These are phyloP conservation scores for Letharia columbiana DNA, from an alignment of 495 filamentous ascomycete species.

Conservation along the genomic window DNA sequence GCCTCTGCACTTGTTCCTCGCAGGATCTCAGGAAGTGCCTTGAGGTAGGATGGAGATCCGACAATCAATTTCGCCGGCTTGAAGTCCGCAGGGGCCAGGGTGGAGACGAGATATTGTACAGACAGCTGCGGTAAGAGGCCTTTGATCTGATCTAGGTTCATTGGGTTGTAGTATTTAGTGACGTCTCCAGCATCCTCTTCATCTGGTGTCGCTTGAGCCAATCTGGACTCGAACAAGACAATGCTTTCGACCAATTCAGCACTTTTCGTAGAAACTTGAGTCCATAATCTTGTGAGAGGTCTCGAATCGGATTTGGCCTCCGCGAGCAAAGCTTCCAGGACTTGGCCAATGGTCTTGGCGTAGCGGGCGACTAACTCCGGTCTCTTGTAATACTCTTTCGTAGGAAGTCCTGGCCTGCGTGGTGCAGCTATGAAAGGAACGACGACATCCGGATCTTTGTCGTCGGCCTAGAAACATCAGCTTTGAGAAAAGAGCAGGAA, in stretches of 20 bases:
- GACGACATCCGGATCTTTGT: slow-evolving; percentile 57
- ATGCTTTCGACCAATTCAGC: slow-evolving; percentile 37
- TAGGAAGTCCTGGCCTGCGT: slow-evolving; percentile 48
- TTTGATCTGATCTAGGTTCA: slow-evolving; percentile 42
- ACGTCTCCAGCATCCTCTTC: slow-evolving; percentile 50
- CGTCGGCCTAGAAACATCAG: slow-evolving; percentile 38
- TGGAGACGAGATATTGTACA: slow-evolving; percentile 44
- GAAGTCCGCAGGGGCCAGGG: slow-evolving; percentile 43
- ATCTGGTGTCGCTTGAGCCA: slow-evolving; percentile 51
- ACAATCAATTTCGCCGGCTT: slow-evolving; percentile 48
- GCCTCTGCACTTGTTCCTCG: slow-evolving; percentile 40
- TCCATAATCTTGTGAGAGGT: slow-evolving; percentile 26
- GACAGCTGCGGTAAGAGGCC: slow-evolving; percentile 47
- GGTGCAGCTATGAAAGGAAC: slow-evolving; percentile 49
- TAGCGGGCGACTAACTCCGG: slow-evolving; percentile 46
- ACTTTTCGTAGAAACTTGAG: slow-evolving; percentile 23
- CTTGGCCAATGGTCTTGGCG: slow-evolving; percentile 38
- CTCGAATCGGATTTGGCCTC: slow-evolving; percentile 13
- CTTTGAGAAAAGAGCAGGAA: not conserved
- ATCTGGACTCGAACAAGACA: slow-evolving; percentile 51
- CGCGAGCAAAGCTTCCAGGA: slow-evolving; percentile 31
- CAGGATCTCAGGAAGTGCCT: slow-evolving; percentile 40
- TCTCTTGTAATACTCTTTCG: slow-evolving; percentile 58
- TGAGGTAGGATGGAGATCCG: slow-evolving; percentile 48
- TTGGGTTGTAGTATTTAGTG: slow-evolving; percentile 53